These are phyloP conservation scores for Choanephora cucurbitarum DNA, from an alignment of 371 early-diverging fungal genomes.

Conservation along the genomic window DNA sequence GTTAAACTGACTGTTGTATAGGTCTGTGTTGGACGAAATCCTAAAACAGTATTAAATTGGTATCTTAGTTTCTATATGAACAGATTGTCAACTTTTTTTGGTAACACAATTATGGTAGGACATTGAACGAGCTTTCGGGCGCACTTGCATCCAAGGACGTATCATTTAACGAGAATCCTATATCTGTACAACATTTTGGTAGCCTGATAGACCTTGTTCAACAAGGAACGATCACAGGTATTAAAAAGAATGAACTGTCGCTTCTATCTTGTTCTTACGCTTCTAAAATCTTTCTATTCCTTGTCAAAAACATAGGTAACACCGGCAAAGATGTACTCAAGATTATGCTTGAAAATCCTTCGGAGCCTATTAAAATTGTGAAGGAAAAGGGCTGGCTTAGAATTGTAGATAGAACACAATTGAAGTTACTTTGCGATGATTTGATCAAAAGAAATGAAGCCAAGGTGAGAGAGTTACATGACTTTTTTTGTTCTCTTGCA, in stretches of 20 bases:
- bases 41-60: constrained; percentile 52
- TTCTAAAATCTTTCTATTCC: constrained; percentile 1
- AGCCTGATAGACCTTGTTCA: constrained; percentile 68
- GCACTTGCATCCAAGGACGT: constrained; percentile 63
- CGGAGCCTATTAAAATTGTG: constrained; percentile 59
- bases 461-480: constrained; percentile 45
- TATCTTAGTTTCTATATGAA: constrained; percentile 22
- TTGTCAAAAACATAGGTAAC: constrained; percentile 46
- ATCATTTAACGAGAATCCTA: constrained; percentile 56
- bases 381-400: constrained; percentile 71
- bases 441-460: constrained; percentile 58
- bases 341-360: constrained; percentile 62
- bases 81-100: too few species aligned
- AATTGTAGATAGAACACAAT: constrained; percentile 48
- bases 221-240: constrained; percentile 60
- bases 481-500: constrained; percentile 7
- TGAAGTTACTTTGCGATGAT: constrained; percentile 54
- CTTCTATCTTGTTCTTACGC: neutral
- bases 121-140: constrained; percentile 78
- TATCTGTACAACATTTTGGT: constrained; percentile 63
- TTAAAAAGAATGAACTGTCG: constrained; percentile 1
- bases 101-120: constrained; percentile 52
- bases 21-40: constrained; percentile 42
- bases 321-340: constrained; percentile 70
- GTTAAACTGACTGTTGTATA: constrained; percentile 9